These are phyloP conservation scores for Mortierella sp. DNA, from an alignment of 371 early-diverging fungal species.

Conservation along the genomic window DNA sequence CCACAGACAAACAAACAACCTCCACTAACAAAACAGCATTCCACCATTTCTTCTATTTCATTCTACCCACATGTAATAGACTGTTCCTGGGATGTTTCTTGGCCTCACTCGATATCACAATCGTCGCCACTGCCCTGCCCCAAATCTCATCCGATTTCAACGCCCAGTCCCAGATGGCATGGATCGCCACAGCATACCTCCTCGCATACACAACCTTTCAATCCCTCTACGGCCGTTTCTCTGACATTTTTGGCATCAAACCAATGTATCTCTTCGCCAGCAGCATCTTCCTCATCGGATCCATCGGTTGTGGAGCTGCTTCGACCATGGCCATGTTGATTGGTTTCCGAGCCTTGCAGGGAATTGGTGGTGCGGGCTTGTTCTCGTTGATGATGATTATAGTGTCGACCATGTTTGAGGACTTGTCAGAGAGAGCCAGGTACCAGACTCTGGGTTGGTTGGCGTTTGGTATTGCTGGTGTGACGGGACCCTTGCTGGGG, in stretches of 20 bases:
- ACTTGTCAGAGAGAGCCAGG: constrained; percentile 66
- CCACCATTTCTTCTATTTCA: not conserved
- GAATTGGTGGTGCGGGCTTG: constrained; percentile 77
- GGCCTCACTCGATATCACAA: constrained; percentile 68
- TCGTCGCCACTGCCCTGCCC: constrained; percentile 56
- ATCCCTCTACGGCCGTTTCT: constrained; percentile 64
- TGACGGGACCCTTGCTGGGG: constrained; percentile 64
- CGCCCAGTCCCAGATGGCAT: constrained; percentile 58
- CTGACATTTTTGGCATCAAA: constrained; percentile 85
- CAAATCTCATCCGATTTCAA: constrained; percentile 56
- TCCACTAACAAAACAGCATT: not conserved
- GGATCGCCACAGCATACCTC: constrained; percentile 59
- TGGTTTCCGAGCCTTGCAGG: constrained; percentile 70
- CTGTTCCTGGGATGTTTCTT: constrained; percentile 66
- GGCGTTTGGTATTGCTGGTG: constrained; percentile 58
- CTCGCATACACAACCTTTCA: constrained; percentile 62
- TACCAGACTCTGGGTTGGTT: constrained; percentile 66
- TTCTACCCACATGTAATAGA: not conserved
- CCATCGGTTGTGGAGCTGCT: constrained; percentile 71
- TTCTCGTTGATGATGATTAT: constrained; percentile 60
- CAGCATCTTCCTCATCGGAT: constrained; percentile 72
- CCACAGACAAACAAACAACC: not conserved
- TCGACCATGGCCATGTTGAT: constrained; percentile 75
- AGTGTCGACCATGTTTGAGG: constrained; percentile 67
- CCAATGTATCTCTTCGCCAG: constrained; percentile 69